Base-by-base conservation (phyloP, 2,329 filamentous ascomycete genomes). In the Colletotrichum phormii region DNA sequence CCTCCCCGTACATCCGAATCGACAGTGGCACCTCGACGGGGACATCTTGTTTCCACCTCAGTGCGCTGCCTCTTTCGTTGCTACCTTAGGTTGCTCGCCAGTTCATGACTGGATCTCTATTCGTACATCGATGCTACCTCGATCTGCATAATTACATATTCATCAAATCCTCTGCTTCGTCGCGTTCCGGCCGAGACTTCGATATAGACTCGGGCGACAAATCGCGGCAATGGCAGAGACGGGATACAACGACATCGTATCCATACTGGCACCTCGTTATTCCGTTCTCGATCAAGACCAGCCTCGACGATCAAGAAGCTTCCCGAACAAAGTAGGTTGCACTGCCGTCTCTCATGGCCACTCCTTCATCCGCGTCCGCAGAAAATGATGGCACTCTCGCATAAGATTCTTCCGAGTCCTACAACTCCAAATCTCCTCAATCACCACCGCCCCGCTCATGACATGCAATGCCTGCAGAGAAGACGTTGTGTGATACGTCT, bases 401-500 rank as follows among this genome's bases (percentile, higher is more conserved):
- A 51, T 57, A 57, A 37, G 9, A 71, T 71, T 66, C 46, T 58
- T 35, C 22, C 61, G 35, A 51, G 65, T 35, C 24, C 61, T 33
- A 71, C 33, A 31, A 70, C 22, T 29, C 29, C 57, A 35, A 15
- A 24, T 22, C 61, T 49, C 60, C 54, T 60, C 26, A 15, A 22
- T 31, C 18, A 42, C 18, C 33, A 24, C 29, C 15, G 31, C 61
- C 33, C 46, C 49, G 54, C 58, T 55, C 53, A 63, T 58, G 51
- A 58, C 61, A 59, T 73, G 57, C 31, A 29, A 62, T 54, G 51
- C 66, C 35, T 61, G 61, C 61, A 60, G 33, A 37, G 33, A 57
- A 42, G 54, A 51, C 18, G 66, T 61, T 57, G 60, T 51, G 55
- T 37, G 55, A 51, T 66, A 71, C 35, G 46, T 46, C 71, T 63